Conservation (phyloP, 2,329 filamentous ascomycete genomes). For the Triangularia verruculosa region DNA sequence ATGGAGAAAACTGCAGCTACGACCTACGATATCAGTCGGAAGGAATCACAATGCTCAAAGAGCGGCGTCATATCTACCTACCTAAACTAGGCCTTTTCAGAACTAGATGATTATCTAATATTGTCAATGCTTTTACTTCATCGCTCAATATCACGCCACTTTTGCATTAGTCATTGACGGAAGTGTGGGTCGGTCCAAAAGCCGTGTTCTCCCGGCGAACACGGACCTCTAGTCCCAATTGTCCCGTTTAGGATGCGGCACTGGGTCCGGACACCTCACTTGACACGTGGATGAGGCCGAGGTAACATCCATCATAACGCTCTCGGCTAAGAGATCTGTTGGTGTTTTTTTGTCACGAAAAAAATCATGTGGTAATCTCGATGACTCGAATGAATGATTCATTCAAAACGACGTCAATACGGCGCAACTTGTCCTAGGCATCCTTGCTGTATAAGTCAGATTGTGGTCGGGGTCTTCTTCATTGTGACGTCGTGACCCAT, state of each 20-base stretch:
- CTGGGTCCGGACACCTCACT: neutral
- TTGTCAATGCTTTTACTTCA: no score
- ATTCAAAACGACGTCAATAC: neutral
- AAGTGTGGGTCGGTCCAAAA: neutral
- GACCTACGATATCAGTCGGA: no score
- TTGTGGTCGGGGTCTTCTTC: neutral
- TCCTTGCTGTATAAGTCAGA: neutral
- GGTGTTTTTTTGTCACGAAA: neutral
- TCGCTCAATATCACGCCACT: neutral
- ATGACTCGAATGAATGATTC: neutral
- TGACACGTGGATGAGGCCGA: neutral
- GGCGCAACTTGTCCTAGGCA: neutral
- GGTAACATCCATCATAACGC: neutral
- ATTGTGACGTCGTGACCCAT: neutral
- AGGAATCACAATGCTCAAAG: no score
- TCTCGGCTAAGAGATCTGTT: no score
- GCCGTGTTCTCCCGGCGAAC: neutral
- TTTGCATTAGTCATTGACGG: neutral
- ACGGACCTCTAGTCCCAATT: slow-evolving; percentile 7
- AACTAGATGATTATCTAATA: no score
- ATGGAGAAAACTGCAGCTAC: no score
- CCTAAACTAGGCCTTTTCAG: no score
- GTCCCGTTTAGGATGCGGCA: slow-evolving; percentile 6
- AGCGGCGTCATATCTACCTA: no score
- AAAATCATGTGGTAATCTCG: neutral